Evolutionary conservation across 75 land plant genomes (phyloP), one percentile per base, ranked within the genome.

Genomic region (Cupressus sempervirens): DNA sequence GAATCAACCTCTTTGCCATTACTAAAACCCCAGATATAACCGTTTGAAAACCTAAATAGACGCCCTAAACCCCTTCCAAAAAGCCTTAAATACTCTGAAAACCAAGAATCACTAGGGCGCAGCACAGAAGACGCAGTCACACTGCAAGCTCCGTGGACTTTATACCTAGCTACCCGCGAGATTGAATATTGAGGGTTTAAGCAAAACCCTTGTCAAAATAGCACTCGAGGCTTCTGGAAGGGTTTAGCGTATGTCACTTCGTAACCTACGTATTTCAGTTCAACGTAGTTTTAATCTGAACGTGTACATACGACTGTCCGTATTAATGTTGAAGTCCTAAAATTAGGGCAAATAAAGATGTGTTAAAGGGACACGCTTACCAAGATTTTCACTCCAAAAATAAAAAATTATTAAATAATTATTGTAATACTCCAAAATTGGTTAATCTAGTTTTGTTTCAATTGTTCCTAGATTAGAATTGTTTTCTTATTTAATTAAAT

Each of bases 1-100:
- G 98, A 50, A 92, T 85, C 88, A 96, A 68, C 30, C 92, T 91
- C 91, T 89, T 93, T 84, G 98, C 98, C 90, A 92, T 93, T 43
- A 26, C 7, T 16, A 56, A 56, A 56, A 56, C 4, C 62, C 23
- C 29, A 7, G 67, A 26, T 5, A 23, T 8, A 26, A 5, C 9
- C 67, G 1, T 7, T 23, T 62, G 23, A 62, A 62, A 62, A 1
- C n/a, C 67, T 62, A 62, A 7, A 56, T 50, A 50, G 3, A 50
- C 1, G 15, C n/a, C 67, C 67, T 62, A 26, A 62, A 62, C 4
- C 62, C 67, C 26, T 7, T 23, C 2, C 1, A 62, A 62, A 1
- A 62, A 5, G 8, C 67, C n/a, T 62, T 23, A 23, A 62, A 58
- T 38, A 38, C 7, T 4, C 65, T 58, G 20, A 5, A 56, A 56